Conservation (phyloP, 1,284 basidiomycete species). For the Phaffia rhodozyma region DNA sequence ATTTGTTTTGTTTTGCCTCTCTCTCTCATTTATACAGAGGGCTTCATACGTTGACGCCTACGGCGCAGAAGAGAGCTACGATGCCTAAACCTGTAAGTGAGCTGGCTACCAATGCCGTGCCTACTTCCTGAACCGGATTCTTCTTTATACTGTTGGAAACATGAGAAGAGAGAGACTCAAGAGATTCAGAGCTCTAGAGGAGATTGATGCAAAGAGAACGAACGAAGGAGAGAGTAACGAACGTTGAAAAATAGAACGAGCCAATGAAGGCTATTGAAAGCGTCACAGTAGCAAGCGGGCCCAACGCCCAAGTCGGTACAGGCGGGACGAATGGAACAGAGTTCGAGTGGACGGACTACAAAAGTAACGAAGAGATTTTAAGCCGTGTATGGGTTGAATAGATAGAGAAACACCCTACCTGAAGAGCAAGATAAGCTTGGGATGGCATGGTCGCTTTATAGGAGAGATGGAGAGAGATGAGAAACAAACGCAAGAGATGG, state of each 20-base stretch:
- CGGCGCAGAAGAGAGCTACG: slow-evolving; percentile 73
- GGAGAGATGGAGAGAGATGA: background rate
- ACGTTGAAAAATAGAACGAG: slow-evolving; percentile 84
- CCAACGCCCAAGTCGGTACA: slow-evolving; percentile 52
- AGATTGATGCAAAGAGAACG: background rate
- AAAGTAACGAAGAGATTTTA: background rate
- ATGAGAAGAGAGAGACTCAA: background rate
- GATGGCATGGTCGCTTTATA: background rate
- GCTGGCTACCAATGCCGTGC: slow-evolving; percentile 59
- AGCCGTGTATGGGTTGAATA: background rate
- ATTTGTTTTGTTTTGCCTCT: too few relatives aligned
- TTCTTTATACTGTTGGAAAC: slow-evolving; percentile 43
- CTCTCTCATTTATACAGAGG: too few relatives aligned
- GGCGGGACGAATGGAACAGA: slow-evolving; percentile 54
- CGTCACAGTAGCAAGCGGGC: slow-evolving; percentile 58
- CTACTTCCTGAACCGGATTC: slow-evolving; percentile 54
- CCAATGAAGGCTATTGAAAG: slow-evolving; percentile 62
- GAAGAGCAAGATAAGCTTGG: background rate
- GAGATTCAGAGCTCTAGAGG: too few relatives aligned
- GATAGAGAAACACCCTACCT: background rate
- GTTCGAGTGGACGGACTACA: slow-evolving; percentile 44
- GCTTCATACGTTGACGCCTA: slow-evolving; percentile 64
- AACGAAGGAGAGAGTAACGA: slow-evolving; percentile 23
- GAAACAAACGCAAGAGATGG: background rate
- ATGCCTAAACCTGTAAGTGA: slow-evolving; percentile 69